phyloP scores from a whole-genome alignment of 179 eudicot genomes.

The Beta corolliflora region DNA sequence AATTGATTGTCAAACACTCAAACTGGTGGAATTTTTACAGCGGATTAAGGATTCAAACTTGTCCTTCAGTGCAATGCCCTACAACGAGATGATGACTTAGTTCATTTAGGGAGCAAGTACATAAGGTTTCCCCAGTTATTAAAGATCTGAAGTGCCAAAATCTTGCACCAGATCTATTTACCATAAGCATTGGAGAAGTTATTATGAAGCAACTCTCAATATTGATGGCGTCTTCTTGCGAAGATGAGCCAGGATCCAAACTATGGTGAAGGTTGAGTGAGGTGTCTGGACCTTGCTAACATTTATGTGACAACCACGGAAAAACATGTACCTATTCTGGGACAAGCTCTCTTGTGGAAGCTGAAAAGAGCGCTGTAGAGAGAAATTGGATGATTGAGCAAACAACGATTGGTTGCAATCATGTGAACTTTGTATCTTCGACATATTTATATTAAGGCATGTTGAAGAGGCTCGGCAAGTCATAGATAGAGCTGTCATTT shows the following conservation, averaged over 20 bases:
- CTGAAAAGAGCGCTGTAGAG: slow-evolving; percentile 53
- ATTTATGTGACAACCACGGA: slow-evolving; percentile 54
- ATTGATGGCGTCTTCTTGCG: slow-evolving; percentile 51
- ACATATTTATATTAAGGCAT: slow-evolving; percentile 68
- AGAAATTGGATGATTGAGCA: slow-evolving; percentile 50
- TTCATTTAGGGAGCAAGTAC: background rate
- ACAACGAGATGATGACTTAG: background rate
- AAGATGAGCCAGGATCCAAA: slow-evolving; percentile 53
- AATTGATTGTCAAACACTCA: background rate
- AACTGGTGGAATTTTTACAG: background rate
- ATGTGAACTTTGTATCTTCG: slow-evolving; percentile 56
- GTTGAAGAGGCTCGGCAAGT: slow-evolving; percentile 64
- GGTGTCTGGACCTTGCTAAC: slow-evolving; percentile 58
- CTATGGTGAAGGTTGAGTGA: slow-evolving; percentile 58
- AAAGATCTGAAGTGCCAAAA: background rate
- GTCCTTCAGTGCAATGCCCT: background rate
- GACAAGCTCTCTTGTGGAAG: slow-evolving; percentile 48
- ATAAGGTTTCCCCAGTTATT: background rate
- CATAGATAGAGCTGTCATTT: slow-evolving; percentile 26
- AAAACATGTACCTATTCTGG: slow-evolving; percentile 43
- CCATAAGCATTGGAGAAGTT: slow-evolving; percentile 84
- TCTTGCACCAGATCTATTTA: slow-evolving; percentile 60
- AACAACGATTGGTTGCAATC: slow-evolving; percentile 72
- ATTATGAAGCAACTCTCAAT: slow-evolving; percentile 66
- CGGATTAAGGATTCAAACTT: background rate